Evolutionary conservation across 257 asterid species (phyloP).

Genomic region (Solanum raphanifolium): DNA sequence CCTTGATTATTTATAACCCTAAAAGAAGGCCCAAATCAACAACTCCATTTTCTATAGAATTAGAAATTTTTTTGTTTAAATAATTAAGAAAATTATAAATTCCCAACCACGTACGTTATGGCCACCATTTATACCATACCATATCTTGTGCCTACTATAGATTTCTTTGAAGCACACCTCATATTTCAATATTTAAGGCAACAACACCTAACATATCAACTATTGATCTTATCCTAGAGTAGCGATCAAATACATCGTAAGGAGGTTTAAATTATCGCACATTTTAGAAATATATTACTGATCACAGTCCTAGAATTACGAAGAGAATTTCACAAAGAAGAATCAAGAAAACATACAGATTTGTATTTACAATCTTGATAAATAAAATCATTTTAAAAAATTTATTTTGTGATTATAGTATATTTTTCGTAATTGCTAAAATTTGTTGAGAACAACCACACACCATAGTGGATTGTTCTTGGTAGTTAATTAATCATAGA

Average conservation of each 20-base stretch:
- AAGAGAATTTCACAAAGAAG: not conserved
- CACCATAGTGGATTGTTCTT: not conserved
- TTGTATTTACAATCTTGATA: not conserved
- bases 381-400: not conserved
- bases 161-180: not conserved
- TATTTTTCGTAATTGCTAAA: not conserved
- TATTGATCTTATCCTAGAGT: not conserved
- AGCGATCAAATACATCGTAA: not conserved
- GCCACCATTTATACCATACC: not conserved
- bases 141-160: not conserved
- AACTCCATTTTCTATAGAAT: too few relatives aligned
- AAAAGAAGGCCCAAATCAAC: not conserved
- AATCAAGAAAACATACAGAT: not conserved
- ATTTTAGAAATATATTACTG: too few relatives aligned
- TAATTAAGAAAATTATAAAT: too few relatives aligned
- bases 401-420: not conserved
- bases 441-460: not conserved
- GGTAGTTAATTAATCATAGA: not conserved
- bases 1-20: not conserved
- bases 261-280: not conserved
- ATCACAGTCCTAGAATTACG: rapidly evolving
- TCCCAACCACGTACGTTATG: not conserved
- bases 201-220: not conserved
- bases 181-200: not conserved
- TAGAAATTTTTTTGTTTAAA: too few relatives aligned